Evolutionary conservation across 2,329 filamentous ascomycete genomes (phyloP), one percentile per base, ranked within the genome.

Genomic region (Thelonectria olida): DNA sequence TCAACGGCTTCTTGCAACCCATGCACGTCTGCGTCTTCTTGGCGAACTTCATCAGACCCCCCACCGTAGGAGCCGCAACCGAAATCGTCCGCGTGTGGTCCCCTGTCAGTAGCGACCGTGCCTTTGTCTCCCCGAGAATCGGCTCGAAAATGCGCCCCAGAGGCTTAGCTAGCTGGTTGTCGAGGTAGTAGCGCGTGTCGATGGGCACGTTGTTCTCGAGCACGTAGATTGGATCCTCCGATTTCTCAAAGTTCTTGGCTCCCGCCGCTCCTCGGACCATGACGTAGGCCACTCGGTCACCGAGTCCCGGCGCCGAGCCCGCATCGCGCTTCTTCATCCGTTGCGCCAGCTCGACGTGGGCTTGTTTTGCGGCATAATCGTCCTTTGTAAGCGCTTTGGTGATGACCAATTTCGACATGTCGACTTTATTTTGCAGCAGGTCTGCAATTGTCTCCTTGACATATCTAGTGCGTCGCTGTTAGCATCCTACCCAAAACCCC

Each of bases 371-470:
- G 10, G 90, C 88, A 76, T 99, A 99, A 74, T 92, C 90, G 41
- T 88, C 87, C 76, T 99, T 99, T 13, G 95, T 91, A 20, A 99
- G 84, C 0, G 96, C 96, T 79, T 99, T 99, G 25, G 96, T 99
- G 73, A 99, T 99, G 76, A 99, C 96, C 17, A 99, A 89, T 78
- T 99, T 98, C 36, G 95, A 97, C 92, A 99, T 97, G 80, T 99
- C 96, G 70, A 99, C 85, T 78, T 97, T 97, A 82, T 99, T 99
- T 75, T 98, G 96, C 38, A 99, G 82, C 17, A 99, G 85, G 74
- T 97, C 93, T 8, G 96, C 92, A 73, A 99, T 99, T 44, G 91
- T 97, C 65, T 96, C 88, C 78, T 97, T 98, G 79, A 99, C 96
- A 72, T 97, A 98, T 66, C 93, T 97, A 72, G 15, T 31, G 52